Evolutionary conservation across 768 basidiomycete species (phyloP).

Genomic region (Gyrodon lividus): DNA sequence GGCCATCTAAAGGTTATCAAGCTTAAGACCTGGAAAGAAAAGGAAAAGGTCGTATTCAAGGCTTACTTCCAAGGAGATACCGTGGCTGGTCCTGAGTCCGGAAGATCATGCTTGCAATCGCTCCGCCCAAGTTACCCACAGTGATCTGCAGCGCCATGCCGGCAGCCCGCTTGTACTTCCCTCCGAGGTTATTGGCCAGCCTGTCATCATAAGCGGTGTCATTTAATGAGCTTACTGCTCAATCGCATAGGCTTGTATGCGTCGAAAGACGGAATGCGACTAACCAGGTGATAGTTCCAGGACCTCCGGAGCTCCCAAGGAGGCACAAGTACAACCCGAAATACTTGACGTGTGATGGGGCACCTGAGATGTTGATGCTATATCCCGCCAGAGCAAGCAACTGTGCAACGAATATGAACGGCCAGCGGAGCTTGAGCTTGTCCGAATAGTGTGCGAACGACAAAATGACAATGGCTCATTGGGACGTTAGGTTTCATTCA

Average conservation of each 20-base stretch:
- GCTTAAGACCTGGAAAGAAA: neutral
- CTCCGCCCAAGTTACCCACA: slow-evolving; percentile 64
- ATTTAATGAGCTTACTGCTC: neutral
- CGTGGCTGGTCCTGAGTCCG: slow-evolving; percentile 57
- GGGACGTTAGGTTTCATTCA: neutral
- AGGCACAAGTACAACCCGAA: slow-evolving; percentile 72
- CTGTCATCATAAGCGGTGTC: slow-evolving; percentile 29
- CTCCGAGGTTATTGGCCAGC: slow-evolving; percentile 53
- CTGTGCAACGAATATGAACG: slow-evolving; percentile 55
- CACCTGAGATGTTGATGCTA: slow-evolving; percentile 58
- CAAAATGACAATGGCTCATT: slow-evolving; percentile 50
- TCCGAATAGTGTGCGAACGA: slow-evolving; percentile 60
- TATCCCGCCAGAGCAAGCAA: slow-evolving; percentile 56
- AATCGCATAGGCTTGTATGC: no score
- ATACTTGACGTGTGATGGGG: slow-evolving; percentile 56
- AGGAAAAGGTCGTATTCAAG: neutral
- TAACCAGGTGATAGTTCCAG: slow-evolving; percentile 63
- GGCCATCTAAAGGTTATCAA: slow-evolving; percentile 40
- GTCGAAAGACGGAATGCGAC: slow-evolving; percentile 1
- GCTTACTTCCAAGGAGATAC: slow-evolving; percentile 62
- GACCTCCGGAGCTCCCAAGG: slow-evolving; percentile 59
- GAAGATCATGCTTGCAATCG: slow-evolving; percentile 64
- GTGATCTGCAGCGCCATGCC: slow-evolving; percentile 59
- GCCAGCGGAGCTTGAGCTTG: slow-evolving; percentile 49
- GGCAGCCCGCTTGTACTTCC: slow-evolving; percentile 68